Conservation (phyloP, 208 protist genomes). For the Leishmania turanica region DNA sequence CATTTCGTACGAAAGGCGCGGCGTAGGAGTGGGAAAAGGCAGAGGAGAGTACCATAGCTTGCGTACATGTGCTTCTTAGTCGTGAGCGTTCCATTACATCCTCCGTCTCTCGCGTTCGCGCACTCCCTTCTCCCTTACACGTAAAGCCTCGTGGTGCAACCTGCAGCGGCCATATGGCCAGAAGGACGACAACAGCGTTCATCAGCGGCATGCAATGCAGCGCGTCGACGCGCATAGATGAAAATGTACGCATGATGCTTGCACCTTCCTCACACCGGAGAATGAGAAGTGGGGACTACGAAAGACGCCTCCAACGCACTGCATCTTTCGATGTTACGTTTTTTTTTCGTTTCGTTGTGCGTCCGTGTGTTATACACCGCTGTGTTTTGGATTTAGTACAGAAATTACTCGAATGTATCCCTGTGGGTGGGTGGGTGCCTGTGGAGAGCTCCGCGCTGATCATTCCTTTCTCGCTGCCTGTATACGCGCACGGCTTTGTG, state of each 20-base stretch:
- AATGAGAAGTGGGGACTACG: not conserved
- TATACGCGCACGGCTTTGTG: not conserved
- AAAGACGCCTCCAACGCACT: not conserved
- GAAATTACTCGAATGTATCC: slow-evolving; percentile 1
- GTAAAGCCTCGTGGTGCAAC: not conserved
- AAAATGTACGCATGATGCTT: not conserved
- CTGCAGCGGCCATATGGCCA: not conserved
- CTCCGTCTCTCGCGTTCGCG: not conserved
- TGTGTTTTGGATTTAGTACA: not conserved
- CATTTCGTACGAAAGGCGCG: not conserved
- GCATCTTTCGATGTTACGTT: not conserved
- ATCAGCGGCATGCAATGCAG: not conserved
- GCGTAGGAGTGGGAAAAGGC: not conserved
- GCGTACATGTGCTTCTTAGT: not conserved
- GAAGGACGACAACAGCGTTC: not conserved
- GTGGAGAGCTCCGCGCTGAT: not conserved
- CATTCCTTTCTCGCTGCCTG: not conserved
- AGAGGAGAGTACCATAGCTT: not conserved
- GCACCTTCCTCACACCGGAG: not conserved
- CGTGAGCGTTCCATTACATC: not conserved
- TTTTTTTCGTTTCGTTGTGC: not conserved
- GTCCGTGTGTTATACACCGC: not conserved
- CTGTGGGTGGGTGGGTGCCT: not conserved
- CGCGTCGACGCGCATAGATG: not conserved
- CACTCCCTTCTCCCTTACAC: not conserved